Evolutionary conservation across 2,329 filamentous ascomycete species (phyloP).

Genomic region (Pseudogymnoascus pannorum): DNA sequence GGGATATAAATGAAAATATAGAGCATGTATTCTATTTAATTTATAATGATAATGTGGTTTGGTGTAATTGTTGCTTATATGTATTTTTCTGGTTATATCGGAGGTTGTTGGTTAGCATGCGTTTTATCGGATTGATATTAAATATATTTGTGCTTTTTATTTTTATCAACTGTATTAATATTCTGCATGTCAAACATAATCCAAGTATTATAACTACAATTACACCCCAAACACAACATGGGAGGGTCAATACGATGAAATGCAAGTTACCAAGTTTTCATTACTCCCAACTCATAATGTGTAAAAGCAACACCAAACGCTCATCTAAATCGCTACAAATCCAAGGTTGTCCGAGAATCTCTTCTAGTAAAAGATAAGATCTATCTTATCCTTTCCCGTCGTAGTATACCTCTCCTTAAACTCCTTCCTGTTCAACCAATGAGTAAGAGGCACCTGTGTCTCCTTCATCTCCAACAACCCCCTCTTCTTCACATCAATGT

Average conservation of each 20-base stretch:
- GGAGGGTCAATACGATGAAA: background rate
- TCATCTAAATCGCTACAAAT: background rate
- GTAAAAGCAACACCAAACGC: slow-evolving; percentile 1
- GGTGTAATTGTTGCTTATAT: background rate
- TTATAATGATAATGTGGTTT: background rate
- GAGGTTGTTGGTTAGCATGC: too few relatives aligned
- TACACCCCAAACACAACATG: background rate
- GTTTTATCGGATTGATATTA: background rate
- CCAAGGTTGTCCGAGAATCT: background rate
- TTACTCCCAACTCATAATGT: background rate
- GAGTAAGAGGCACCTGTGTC: slow-evolving; percentile 71
- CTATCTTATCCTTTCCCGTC: slow-evolving; percentile 44
- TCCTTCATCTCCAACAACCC: slow-evolving; percentile 95
- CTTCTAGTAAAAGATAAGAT: slow-evolving; percentile 39
- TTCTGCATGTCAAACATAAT: background rate
- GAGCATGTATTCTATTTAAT: background rate
- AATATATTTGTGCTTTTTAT: background rate
- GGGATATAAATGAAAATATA: background rate
- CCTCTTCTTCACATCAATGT: slow-evolving; percentile 91
- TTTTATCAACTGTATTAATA: background rate
- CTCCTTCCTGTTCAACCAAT: slow-evolving; percentile 62
- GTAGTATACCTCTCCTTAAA: slow-evolving; percentile 61
- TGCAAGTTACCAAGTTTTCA: background rate
- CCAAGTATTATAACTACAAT: background rate
- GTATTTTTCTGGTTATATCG: background rate